Percentiles rank a stretch among this genome's conserved stretches.
Evolutionary conservation across 192 early-diverging fungal species (phyloP).

Genomic region (Coemansia sp.): DNA sequence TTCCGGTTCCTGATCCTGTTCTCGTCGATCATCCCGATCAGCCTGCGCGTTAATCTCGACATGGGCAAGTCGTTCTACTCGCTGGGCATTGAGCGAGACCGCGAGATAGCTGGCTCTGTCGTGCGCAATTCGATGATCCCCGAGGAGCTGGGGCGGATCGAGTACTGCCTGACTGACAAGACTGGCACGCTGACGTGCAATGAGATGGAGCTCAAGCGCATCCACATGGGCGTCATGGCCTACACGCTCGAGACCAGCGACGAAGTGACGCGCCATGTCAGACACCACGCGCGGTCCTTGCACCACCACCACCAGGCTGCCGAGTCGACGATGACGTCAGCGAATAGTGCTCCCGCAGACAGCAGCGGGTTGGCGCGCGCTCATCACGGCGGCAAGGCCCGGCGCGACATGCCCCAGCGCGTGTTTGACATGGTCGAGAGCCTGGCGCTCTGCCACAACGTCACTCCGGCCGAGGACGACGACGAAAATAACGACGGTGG

Average conservation of each 20-base stretch:
- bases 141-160: constrained; percentile 93
- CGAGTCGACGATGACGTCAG: neutral
- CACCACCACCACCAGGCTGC: neutral
- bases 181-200: constrained; percentile 96
- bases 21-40: constrained; percentile 95
- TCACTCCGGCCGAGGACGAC: constrained; percentile 59
- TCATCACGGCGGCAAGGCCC: constrained; percentile 58
- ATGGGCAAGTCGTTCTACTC: constrained; percentile 97
- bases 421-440: constrained; percentile 88
- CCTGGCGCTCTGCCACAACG: constrained; percentile 91
- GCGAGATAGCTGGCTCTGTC: constrained; percentile 81
- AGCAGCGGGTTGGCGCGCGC: neutral
- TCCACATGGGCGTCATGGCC: constrained; percentile 96
- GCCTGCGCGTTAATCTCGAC: constrained; percentile 92
- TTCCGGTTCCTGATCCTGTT: constrained; percentile 95
- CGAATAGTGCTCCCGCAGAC: neutral
- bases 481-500: neutral
- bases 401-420: constrained; percentile 82
- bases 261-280: constrained; percentile 76
- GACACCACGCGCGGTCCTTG: neutral
- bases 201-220: constrained; percentile 94
- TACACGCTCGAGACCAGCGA: constrained; percentile 90
- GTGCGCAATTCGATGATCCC: constrained; percentile 94
- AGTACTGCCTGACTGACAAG: constrained; percentile 93
- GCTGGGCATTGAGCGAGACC: constrained; percentile 85